Percentiles rank a stretch among this genome's conserved stretches.
Conservation (phyloP, 1,284 basidiomycete genomes). For the Neonothopanus nambi region DNA sequence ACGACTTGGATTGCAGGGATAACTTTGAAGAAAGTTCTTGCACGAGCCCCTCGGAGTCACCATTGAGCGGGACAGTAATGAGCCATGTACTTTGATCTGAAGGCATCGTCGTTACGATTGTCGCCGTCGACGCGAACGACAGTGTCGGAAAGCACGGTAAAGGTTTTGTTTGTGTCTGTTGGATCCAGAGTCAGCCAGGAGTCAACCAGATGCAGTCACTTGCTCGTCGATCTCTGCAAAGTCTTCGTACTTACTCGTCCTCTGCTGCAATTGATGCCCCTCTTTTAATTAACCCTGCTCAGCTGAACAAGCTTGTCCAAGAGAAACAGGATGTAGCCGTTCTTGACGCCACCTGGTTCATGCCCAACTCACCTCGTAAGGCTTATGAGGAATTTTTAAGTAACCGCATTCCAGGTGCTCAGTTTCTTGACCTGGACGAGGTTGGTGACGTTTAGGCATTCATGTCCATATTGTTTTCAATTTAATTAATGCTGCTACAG, state of each 20-base stretch:
- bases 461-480: background rate
- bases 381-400: slow-evolving; percentile 62
- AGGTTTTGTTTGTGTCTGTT: too few species aligned
- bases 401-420: slow-evolving; percentile 75
- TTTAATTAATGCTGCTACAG: background rate
- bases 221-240: slow-evolving; percentile 29
- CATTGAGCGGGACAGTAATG: slow-evolving; percentile 72
- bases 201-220: background rate
- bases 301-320: slow-evolving; percentile 41
- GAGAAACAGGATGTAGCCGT: slow-evolving; percentile 44
- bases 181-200: too few species aligned
- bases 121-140: background rate
- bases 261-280: slow-evolving; percentile 38
- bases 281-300: slow-evolving; percentile 51
- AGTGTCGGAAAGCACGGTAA: too few species aligned
- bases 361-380: slow-evolving; percentile 78
- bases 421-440: slow-evolving; percentile 83
- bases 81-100: slow-evolving; percentile 88
- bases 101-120: slow-evolving; percentile 62
- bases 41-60: slow-evolving; percentile 67
- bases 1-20: slow-evolving; percentile 52
- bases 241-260: too few species aligned
- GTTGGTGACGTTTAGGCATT: background rate
- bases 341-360: slow-evolving; percentile 85
- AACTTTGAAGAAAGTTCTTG: slow-evolving; percentile 66